A percentile compares a stretch with the other conserved stretches of the same genome.
These are phyloP conservation scores for Petrea volubilis DNA, from an alignment of 257 asterid species.

Conservation along the genomic window DNA sequence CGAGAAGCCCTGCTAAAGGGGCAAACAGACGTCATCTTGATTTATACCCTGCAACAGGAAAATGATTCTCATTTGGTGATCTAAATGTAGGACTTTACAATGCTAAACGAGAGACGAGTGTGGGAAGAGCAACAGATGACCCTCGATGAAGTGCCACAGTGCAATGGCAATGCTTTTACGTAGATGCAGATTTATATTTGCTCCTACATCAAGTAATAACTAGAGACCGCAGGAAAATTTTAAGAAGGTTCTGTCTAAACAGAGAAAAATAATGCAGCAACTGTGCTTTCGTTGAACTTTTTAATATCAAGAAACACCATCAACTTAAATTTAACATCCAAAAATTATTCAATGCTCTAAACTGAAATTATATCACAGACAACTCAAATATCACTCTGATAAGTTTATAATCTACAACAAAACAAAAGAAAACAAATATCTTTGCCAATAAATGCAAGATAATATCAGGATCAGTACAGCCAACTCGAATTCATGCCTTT, in stretches of 20 bases:
- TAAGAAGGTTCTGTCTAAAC: neutral
- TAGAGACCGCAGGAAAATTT: neutral
- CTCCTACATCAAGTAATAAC: neutral
- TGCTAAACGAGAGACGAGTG: too few species aligned
- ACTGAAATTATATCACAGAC: neutral
- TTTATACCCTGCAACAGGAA: neutral
- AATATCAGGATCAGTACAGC: neutral
- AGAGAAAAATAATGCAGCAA: neutral
- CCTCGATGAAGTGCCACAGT: too few species aligned
- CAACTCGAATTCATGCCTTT: neutral
- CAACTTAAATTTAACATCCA: neutral
- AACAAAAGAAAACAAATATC: neutral
- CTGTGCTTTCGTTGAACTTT: neutral
- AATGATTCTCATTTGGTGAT: too few species aligned
- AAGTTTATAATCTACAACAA: neutral
- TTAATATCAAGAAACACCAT: neutral
- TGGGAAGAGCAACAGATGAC: too few species aligned
- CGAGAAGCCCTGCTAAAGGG: slow-evolving; percentile 79
- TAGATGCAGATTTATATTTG: neutral
- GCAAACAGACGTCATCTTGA: slow-evolving; percentile 61
- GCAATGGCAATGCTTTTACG: too few species aligned
- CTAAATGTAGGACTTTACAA: too few species aligned
- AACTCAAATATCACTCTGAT: neutral
- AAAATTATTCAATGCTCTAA: neutral
- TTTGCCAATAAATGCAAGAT: neutral